Percentiles rank a stretch among this genome's conserved stretches.
Conservation (phyloP, 2,329 filamentous ascomycete genomes). For the Sporothrix euskadiensis region DNA sequence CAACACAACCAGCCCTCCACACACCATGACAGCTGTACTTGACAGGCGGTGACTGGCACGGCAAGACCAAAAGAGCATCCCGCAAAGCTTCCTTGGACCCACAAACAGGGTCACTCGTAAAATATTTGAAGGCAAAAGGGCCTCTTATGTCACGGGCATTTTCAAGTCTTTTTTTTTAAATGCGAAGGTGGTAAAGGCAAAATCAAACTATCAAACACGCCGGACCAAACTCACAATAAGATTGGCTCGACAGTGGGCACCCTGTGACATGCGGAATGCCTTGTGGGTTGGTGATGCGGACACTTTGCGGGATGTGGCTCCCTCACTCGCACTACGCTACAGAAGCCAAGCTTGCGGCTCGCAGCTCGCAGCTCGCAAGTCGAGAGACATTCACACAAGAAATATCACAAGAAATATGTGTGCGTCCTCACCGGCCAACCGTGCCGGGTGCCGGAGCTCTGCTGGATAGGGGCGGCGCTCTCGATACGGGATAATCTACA, state of each 20-base stretch:
- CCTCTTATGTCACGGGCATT: background rate
- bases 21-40: background rate
- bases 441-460: background rate
- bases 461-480: background rate
- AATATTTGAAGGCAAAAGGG: background rate
- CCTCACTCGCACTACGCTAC: background rate
- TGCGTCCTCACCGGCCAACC: background rate
- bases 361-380: background rate
- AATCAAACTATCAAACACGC: background rate
- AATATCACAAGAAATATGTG: background rate
- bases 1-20: background rate
- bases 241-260: background rate
- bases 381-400: background rate
- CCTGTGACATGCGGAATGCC: background rate
- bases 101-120: constrained; percentile 6
- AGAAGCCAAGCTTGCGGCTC: background rate
- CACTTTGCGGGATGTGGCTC: background rate
- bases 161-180: background rate
- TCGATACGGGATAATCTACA: background rate
- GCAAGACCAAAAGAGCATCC: background rate
- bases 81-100: background rate
- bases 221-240: background rate
- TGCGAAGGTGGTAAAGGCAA: background rate
- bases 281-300: background rate
- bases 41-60: background rate